Percentiles rank a stretch among this genome's conserved stretches.
phyloP scores from a whole-genome alignment of 495 filamentous ascomycete genomes.

The Xylaria telfairii region DNA sequence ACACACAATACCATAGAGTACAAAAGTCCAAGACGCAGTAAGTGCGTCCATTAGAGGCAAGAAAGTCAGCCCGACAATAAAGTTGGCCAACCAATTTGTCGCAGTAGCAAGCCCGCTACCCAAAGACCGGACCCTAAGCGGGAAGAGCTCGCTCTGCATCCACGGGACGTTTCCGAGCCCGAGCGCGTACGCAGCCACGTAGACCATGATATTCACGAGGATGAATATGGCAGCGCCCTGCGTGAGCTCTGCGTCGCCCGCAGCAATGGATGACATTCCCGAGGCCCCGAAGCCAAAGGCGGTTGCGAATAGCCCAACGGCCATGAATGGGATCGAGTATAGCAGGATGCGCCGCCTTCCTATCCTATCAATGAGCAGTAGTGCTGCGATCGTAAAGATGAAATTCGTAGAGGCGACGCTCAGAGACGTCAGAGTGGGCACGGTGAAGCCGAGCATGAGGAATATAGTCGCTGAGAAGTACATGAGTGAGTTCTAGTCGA shows the following conservation, averaged over 20 bases:
- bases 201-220: slow-evolving; percentile 75
- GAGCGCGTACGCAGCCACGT: slow-evolving; percentile 82
- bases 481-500: slow-evolving; percentile 80
- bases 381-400: slow-evolving; percentile 75
- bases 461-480: slow-evolving; percentile 96
- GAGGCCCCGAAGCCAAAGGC: slow-evolving; percentile 68
- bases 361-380: slow-evolving; percentile 78
- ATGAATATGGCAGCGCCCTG: slow-evolving; percentile 60
- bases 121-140: slow-evolving; percentile 78
- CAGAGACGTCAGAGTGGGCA: slow-evolving; percentile 81
- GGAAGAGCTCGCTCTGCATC: slow-evolving; percentile 92
- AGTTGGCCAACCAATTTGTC: slow-evolving; percentile 89
- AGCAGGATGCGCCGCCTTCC: slow-evolving; percentile 83
- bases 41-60: slow-evolving; percentile 82
- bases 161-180: slow-evolving; percentile 93
- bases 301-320: slow-evolving; percentile 69
- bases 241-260: slow-evolving; percentile 24
- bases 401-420: slow-evolving; percentile 87
- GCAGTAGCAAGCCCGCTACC: slow-evolving; percentile 84
- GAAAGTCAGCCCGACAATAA: slow-evolving; percentile 86
- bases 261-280: slow-evolving; percentile 36
- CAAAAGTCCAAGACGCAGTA: slow-evolving; percentile 79
- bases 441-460: slow-evolving; percentile 74
- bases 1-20: slow-evolving; percentile 75
- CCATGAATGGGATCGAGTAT: slow-evolving; percentile 85